Evolutionary conservation across 1,139 yeast species (phyloP), one percentile per base, ranked within the genome.

Genomic region (Torulaspora pretoriensis): DNA sequence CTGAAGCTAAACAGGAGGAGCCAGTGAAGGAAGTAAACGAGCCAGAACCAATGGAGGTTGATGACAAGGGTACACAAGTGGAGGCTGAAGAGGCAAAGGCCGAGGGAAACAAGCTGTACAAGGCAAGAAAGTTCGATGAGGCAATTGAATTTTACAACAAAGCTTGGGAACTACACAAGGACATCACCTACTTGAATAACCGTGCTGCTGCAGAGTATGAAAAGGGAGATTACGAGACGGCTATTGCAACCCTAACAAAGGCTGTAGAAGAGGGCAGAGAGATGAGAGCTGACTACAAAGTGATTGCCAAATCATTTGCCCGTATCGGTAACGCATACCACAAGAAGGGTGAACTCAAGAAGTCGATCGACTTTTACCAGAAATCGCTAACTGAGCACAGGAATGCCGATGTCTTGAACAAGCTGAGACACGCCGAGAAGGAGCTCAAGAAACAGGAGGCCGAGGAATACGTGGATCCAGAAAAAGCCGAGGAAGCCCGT

Each of bases 181-280:
- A 94, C 63, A 87, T 92, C 60, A 92, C 98, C 1, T 94, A 85
- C 67, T 75, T 94, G 64, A 94, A 92, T 73, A 94, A 94, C 74
- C 81, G 95, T 62, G 94, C 98, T 29, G 98, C 99, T 45, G 98
- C 98, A 24, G 96, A 92, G 68, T 92, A 70, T 60, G 99, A 94
- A 70, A 89, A 90, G 68, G 96, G 95, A 48, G 97, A 89, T 60
- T 87, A 78, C 60, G 95, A 88, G 47, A 70, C 81, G 12, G 90
- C 96, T 31, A 84, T 92, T 54, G 69, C 74, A 47, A 87, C 97
- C 4, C 84, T 97, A 68, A 71, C 79, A 55, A 70, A 72, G 47
- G 97, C 98, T 13, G 77, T 92, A 51, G 96, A 87, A 39, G 80
- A 85, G 64, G 97, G 96, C 53, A 80, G 96, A 70, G 94, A 84